phyloP scores from a whole-genome alignment of 139 green algal genomes.

The Zygnema cylindricum region DNA sequence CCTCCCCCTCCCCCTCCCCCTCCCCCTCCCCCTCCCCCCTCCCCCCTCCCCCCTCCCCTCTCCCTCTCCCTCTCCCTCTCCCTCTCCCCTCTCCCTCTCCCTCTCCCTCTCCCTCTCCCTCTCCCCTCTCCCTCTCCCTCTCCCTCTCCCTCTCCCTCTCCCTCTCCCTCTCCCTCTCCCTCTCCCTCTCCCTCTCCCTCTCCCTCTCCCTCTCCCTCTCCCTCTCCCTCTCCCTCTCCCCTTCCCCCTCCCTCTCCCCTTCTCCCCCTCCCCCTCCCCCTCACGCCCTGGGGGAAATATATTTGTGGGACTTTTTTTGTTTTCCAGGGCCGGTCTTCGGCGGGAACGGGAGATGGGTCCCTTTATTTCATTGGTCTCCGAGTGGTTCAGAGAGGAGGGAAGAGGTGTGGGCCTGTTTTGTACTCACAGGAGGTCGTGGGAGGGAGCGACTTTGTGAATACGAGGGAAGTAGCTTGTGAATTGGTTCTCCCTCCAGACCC shows the following conservation, averaged over 20 bases:
- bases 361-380: constrained; percentile 47
- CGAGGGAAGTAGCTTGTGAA: constrained; percentile 45
- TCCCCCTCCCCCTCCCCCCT: no score
- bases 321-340: not conserved
- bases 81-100: no score
- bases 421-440: constrained; percentile 19
- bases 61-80: no score
- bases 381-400: constrained; percentile 35
- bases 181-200: no score
- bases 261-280: not conserved
- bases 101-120: no score
- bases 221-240: no score
- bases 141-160: no score
- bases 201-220: no score
- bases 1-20: no score
- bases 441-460: constrained; percentile 49
- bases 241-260: not conserved
- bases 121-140: no score
- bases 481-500: constrained; percentile 23
- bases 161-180: no score
- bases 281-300: not conserved
- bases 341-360: not conserved
- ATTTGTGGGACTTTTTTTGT: not conserved
- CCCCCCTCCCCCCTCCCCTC: no score
- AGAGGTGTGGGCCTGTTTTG: not conserved